Conservation (phyloP, 441 rosid genomes). For the Gossypium lobatum region DNA sequence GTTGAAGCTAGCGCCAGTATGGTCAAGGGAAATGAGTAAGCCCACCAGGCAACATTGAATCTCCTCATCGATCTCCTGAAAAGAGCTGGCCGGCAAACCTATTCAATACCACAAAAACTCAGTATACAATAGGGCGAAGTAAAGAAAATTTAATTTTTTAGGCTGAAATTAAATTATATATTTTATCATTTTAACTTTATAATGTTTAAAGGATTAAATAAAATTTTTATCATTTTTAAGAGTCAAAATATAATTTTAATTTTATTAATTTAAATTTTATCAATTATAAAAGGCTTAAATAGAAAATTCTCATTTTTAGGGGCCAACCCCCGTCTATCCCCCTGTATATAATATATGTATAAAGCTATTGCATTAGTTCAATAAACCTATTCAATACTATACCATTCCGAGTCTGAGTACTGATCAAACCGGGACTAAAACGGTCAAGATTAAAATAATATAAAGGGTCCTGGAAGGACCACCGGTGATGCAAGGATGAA, state of each 20-base stretch:
- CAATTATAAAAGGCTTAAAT: too few species aligned
- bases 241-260: too few species aligned
- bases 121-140: neutral
- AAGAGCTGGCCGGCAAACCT: constrained; percentile 38
- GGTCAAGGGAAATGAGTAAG: constrained; percentile 44
- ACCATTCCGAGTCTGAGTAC: neutral
- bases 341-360: neutral
- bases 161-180: too few species aligned
- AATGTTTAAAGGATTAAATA: too few species aligned
- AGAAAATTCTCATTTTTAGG: too few species aligned
- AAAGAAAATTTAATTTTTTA: too few species aligned
- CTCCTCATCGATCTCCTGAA: constrained; percentile 41
- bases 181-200: too few species aligned
- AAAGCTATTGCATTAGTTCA: neutral
- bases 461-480: neutral
- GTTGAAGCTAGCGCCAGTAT: constrained; percentile 39
- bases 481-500: neutral
- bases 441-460: neutral
- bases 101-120: neutral
- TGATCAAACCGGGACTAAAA: neutral
- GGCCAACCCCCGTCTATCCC: too few species aligned
- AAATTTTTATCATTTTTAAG: too few species aligned
- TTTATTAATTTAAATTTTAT: too few species aligned
- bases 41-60: constrained; percentile 54
- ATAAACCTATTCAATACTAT: neutral